These are phyloP conservation scores for Eutrema japonicum DNA, from an alignment of 345 rosid genomes.

Conservation along the genomic window DNA sequence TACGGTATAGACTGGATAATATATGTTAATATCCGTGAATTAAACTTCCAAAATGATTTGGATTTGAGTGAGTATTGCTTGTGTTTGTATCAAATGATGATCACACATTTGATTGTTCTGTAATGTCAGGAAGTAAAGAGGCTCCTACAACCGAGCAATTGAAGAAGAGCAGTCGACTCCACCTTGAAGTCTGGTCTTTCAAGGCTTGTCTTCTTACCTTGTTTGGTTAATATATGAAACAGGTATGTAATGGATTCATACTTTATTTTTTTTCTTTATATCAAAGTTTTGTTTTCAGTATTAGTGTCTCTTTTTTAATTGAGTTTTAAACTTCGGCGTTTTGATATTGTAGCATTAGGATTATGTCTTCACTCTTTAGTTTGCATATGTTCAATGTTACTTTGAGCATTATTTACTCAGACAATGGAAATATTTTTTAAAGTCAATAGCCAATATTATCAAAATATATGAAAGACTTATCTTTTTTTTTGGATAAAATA, in stretches of 20 bases:
- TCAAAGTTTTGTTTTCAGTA: slow-evolving; percentile 4
- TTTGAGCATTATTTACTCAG: too few species aligned
- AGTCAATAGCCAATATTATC: not conserved
- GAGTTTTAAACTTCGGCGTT: not conserved
- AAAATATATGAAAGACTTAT: not conserved
- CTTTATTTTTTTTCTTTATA: not conserved
- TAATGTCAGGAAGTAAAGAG: not conserved
- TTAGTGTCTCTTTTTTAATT: not conserved
- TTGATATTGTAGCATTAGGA: not conserved
- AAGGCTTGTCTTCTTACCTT: not conserved
- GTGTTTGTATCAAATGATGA: not conserved
- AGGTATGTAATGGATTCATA: slow-evolving; percentile 3
- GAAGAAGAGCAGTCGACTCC: not conserved
- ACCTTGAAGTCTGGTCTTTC: not conserved
- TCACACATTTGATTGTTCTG: not conserved
- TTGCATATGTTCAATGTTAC: not conserved
- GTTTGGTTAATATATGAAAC: not conserved
- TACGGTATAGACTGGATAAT: too few species aligned
- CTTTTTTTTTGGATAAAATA: not conserved
- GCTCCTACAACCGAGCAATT: not conserved
- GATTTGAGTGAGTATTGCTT: not conserved
- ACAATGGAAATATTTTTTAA: not conserved
- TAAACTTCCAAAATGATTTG: not conserved
- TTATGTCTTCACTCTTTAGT: not conserved
- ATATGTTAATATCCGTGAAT: too few species aligned